phyloP scores from a whole-genome alignment of 805 yeast species.

The Wickerhamomyces alni region DNA sequence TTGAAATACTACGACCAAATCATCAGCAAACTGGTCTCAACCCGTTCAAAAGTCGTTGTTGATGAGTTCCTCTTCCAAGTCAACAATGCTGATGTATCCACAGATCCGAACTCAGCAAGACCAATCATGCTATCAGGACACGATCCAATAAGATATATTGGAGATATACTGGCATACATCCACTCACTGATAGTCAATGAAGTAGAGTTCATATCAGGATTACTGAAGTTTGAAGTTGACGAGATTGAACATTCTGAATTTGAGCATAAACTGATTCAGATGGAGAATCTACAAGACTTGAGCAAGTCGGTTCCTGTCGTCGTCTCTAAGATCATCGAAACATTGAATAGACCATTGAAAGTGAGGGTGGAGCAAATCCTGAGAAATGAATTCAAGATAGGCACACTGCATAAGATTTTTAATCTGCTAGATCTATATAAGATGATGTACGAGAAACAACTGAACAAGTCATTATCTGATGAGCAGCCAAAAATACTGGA shows the following conservation, averaged over 20 bases:
- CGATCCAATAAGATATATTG: conserved; percentile 77
- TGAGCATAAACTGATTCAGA: conserved; percentile 22
- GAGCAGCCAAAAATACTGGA: conserved; percentile 14
- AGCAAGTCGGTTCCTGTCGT: conserved; percentile 24
- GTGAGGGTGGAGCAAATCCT: conserved; percentile 64
- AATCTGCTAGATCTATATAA: conserved; percentile 63
- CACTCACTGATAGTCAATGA: conserved; percentile 87
- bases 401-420: conserved; percentile 50
- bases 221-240: conserved; percentile 42
- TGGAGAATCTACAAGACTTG: conserved; percentile 13
- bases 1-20: conserved; percentile 51
- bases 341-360: conserved; percentile 54
- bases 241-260: conserved; percentile 18
- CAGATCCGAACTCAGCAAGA: conserved; percentile 19
- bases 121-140: conserved; percentile 64
- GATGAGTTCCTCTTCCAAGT: conserved; percentile 65
- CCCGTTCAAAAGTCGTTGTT: conserved; percentile 56
- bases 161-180: conserved; percentile 83
- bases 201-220: conserved; percentile 60
- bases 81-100: conserved; percentile 21
- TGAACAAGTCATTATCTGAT: neutral
- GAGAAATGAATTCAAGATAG: conserved; percentile 54
- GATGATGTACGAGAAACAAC: conserved; percentile 48
- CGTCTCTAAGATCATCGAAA: conserved; percentile 43
- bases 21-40: conserved; percentile 55